These are phyloP conservation scores for Colletotrichum euphorbiae DNA, from an alignment of 2,329 filamentous ascomycete genomes.

Conservation along the genomic window DNA sequence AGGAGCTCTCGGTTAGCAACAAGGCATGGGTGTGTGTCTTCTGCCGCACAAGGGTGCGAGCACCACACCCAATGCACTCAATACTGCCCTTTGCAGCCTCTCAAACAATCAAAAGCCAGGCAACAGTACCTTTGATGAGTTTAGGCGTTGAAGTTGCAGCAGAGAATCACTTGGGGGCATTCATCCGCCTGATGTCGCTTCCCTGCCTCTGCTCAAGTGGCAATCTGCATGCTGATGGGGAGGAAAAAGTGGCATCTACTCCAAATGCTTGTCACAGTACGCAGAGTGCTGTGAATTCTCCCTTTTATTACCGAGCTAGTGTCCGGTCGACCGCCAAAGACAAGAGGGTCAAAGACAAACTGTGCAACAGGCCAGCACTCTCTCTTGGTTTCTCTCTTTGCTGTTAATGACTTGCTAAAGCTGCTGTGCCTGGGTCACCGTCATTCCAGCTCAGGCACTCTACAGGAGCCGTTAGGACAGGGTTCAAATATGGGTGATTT, in stretches of 20 bases:
- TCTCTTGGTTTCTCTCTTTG: conserved; percentile 37
- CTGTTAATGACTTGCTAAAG: conserved; percentile 27
- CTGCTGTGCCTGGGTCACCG: conserved; percentile 19
- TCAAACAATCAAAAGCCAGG: conserved; percentile 18
- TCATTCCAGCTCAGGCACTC: conserved; percentile 31
- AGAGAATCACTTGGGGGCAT: background rate
- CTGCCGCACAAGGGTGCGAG: conserved; percentile 17
- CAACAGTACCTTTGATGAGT: background rate
- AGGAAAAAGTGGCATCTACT: conserved; percentile 14
- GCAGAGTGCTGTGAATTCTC: conserved; percentile 28
- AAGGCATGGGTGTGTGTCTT: background rate
- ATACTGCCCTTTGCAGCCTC: background rate
- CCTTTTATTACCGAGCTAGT: conserved; percentile 19
- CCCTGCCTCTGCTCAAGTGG: conserved; percentile 28
- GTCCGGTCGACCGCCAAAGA: conserved; percentile 26
- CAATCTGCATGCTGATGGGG: conserved; percentile 26
- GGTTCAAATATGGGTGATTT: conserved; percentile 38
- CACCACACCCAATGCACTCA: background rate
- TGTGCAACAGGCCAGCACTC: conserved; percentile 29
- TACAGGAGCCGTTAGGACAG: conserved; percentile 9
- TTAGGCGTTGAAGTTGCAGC: background rate
- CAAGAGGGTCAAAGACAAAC: conserved; percentile 31
- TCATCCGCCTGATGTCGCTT: conserved; percentile 27
- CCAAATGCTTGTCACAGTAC: conserved; percentile 33
- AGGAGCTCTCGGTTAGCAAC: conserved; percentile 6